Evolutionary conservation across 257 asterid species (phyloP), one percentile per base, ranked within the genome.

Genomic region (Schizonepeta tenuifolia): DNA sequence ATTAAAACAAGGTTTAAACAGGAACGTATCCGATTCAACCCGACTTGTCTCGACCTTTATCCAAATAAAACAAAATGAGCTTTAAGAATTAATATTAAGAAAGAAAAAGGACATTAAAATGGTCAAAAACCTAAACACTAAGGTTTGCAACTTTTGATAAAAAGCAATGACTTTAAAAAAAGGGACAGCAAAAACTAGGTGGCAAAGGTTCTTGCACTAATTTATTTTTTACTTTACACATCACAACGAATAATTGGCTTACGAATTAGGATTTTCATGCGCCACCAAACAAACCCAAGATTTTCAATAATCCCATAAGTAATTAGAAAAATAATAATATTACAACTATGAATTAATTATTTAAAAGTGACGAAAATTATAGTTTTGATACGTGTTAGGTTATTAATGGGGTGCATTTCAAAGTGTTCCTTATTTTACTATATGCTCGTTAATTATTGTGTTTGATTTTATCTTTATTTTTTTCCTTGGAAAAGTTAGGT

Each of bases 91-190:
- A 65, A 46, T 21, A 26, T 26, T 41, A 12, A 31, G 7, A 31
- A 31, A 31, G 46, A 65, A 65, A 73, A 76, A 66, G 63, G 79
- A 70, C 70, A 63, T 44, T 75, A 73, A 75, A 75, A 75, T 66
- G 81, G 83, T 84, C 81, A 80, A 87, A 77, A 62, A 68, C 84
- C 63, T 51, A 68, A 68, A 69, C 72, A 75, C 66, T 15, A 75
- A 61, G 70, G 38, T 63, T 86, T 82, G 70, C 65, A 76, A 72
- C 89, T 88, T 88, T 88, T 79, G 58, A 84, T 83, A 79, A 79
- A 82, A 82, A 62, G 31, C 61, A 67, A 53, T 50, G 59, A 58
- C 80, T 81, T 80, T 80, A 65, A 11, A 18, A 54, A 87, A 81
- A 78, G 79, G 56, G 77, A 75, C 87, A 79, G 76, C 78, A 76